Base-by-base conservation (phyloP, 805 yeast species). In the Nakazawaea wickerhamii region DNA sequence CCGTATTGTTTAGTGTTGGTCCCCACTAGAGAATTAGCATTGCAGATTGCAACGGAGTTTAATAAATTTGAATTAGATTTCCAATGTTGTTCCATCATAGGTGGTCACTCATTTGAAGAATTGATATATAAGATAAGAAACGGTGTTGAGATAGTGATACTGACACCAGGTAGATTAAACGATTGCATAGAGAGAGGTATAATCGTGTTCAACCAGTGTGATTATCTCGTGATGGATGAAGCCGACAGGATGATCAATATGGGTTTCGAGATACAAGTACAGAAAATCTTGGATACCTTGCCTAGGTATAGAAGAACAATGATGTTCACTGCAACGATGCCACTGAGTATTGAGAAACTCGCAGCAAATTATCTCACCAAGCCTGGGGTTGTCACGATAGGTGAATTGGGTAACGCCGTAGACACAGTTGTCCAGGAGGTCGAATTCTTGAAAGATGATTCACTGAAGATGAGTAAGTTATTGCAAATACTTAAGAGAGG, bases 271-370 rank as follows among this genome's bases (percentile, higher is more conserved):
- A 83, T 76, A 26, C 88, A 88, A 54, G 75, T 91, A 36, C 73
- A 71, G 18, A 68, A 71, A 32, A 77, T 91, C 13, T 59, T 84
- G 40, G 67, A 64, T 4, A 64, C 65, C 28, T 64, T 86, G n/a
- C 83, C 87, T 0, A 47, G 48, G 2, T 64, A 65, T 22, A 59
- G 82, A 40, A 81, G 79, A 38, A 86, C 95, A 0, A 72, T 88
- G 76, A 84, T 91, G 96, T 91, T 87, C 60, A 86, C 97, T 0
- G 98, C 98, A 0, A 93, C 99, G 0, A 80, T 91, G 78, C 84
- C 95, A 0, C 72, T 79, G 0, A 70, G 77, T 1, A 80, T 89
- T 32, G 88, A 84, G 55, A 70, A 68, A 40, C 60, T 91, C 38
- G 77, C 93, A 0, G 59, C 66, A n/a, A 69, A 71, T 15, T 86